Percentiles rank a stretch among this genome's conserved stretches.
phyloP scores from a whole-genome alignment of 106 monocot species.

The Vanilla planifolia region DNA sequence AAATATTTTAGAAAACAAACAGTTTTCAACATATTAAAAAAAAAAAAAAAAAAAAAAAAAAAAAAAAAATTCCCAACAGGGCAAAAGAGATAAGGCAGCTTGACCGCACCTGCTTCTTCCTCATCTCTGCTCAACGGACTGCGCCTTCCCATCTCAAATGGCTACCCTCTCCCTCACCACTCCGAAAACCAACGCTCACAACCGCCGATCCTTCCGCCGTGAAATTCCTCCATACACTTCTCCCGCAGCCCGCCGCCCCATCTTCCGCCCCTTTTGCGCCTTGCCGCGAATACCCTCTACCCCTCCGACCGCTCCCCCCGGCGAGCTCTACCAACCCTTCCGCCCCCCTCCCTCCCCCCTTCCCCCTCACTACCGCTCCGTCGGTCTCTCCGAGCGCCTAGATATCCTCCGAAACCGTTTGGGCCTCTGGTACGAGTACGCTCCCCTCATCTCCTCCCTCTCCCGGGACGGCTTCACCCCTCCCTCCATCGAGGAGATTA shows the following conservation, averaged over 20 bases:
- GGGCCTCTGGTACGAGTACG: conserved; percentile 91
- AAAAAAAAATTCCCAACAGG: too few relatives aligned
- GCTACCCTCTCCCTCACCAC: neutral
- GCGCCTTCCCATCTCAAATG: too few relatives aligned
- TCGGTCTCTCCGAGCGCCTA: conserved; percentile 44
- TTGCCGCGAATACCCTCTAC: conserved; percentile 28
- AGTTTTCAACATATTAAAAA: too few relatives aligned
- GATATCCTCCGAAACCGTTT: conserved; percentile 81
- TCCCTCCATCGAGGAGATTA: conserved; percentile 77
- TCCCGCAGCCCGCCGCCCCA: neutral
- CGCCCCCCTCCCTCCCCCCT: conserved; percentile 77
- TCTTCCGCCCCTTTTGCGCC: neutral
- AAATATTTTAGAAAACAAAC: too few relatives aligned
- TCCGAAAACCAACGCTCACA: neutral
- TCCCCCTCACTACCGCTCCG: conserved; percentile 45
- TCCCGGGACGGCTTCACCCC: conserved; percentile 69
- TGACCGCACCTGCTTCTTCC: too few relatives aligned
- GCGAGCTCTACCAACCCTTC: conserved; percentile 84
- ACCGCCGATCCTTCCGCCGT: neutral
- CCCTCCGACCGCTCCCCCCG: conserved; percentile 36
- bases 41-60: too few relatives aligned
- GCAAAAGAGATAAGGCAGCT: too few relatives aligned
- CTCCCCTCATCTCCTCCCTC: conserved; percentile 71
- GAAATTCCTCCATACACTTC: neutral
- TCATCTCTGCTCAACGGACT: too few relatives aligned